Base-by-base conservation (phyloP, 208 protist genomes). In the Trypanosoma theileri region DNA sequence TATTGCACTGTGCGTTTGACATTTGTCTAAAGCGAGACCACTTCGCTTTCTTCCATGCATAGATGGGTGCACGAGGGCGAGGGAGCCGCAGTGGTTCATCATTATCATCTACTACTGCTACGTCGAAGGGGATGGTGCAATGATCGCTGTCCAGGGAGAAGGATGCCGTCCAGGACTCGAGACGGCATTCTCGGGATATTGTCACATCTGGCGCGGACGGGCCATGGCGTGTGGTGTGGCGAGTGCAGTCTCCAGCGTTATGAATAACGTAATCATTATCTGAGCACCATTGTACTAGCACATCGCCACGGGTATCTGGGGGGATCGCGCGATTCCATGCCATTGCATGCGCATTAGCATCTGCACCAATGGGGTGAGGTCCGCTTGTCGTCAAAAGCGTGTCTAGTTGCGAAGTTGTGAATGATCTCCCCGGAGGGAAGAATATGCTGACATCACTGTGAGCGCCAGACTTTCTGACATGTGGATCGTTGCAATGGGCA, bases 21-120 rank as follows among this genome's bases (percentile, higher is more conserved):
- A 68, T 7, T 40, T 46, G 46, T 31, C 57, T 68, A 44, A 46
- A 17, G 3, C 10, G 16, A 48, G 10, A 48, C 44, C 44, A n/a
- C 11, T 45, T 62, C 31, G 57, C 66, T n/a, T 71, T 71, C 26
- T 64, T 62, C 66, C 66, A 64, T 22, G 57, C 4, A 31, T 71
- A 62, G 7, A 57, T 1, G 12, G 10, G 45, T 1, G 0, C 55
- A 13, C 14, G 44, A 1, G 26, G n/a, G 24, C n/a, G 44, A 59
- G n/a, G 13, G 44, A 16, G 35, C 8, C 6, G 11, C 28, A 46
- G 19, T 16, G 41, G n/a, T 51, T 45, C 26, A 12, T 62, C 56
- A 45, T n/a, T n/a, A n/a, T n/a, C 22, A 51, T 44, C 55, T 21
- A 56, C 42, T 12, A 46, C 19, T n/a, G n/a, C n/a, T 12, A 57